A percentile compares a stretch with the other conserved stretches of the same genome.
Conservation (phyloP, 1,284 basidiomycete genomes). For the Volvariella volvacea region DNA sequence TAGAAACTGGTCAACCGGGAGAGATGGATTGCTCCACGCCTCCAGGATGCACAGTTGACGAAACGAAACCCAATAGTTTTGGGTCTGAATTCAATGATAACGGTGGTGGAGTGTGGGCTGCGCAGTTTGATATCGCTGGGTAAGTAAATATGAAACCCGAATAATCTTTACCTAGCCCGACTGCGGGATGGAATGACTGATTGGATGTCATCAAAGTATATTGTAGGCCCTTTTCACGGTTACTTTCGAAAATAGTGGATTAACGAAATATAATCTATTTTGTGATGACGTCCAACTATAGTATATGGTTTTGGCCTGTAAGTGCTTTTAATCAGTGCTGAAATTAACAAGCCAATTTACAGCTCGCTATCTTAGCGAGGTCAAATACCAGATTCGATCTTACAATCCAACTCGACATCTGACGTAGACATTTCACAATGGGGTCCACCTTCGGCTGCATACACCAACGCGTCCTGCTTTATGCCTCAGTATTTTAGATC, state of each 20-base stretch:
- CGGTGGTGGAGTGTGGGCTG: slow-evolving; percentile 61
- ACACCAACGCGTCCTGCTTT: slow-evolving; percentile 39
- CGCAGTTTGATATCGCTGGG: slow-evolving; percentile 53
- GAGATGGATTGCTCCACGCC: slow-evolving; percentile 33
- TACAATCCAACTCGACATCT: slow-evolving; percentile 25
- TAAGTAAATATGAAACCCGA: slow-evolving; percentile 23
- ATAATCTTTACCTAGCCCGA: not conserved
- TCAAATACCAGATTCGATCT: slow-evolving; percentile 33
- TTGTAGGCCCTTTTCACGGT: slow-evolving; percentile 12
- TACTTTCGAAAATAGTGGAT: no score
- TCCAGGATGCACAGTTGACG: slow-evolving; percentile 49
- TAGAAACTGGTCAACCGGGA: slow-evolving; percentile 30
- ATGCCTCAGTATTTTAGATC: slow-evolving; percentile 44
- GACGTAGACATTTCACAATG: slow-evolving; percentile 46
- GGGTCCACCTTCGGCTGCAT: slow-evolving; percentile 55
- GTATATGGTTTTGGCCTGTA: slow-evolving; percentile 66
- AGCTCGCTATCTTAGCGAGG: slow-evolving; percentile 7
- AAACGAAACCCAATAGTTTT: slow-evolving; percentile 45
- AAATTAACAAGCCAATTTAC: slow-evolving; percentile 3
- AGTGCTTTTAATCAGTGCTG: slow-evolving; percentile 13
- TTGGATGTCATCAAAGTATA: not conserved
- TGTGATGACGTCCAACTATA: slow-evolving; percentile 13
- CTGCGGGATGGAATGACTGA: not conserved
- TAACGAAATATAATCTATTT: no score
- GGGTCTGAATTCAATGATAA: slow-evolving; percentile 45